These are phyloP conservation scores for Beauveria pseudobassiana DNA, from an alignment of 2,329 filamentous ascomycete genomes.

Conservation along the genomic window DNA sequence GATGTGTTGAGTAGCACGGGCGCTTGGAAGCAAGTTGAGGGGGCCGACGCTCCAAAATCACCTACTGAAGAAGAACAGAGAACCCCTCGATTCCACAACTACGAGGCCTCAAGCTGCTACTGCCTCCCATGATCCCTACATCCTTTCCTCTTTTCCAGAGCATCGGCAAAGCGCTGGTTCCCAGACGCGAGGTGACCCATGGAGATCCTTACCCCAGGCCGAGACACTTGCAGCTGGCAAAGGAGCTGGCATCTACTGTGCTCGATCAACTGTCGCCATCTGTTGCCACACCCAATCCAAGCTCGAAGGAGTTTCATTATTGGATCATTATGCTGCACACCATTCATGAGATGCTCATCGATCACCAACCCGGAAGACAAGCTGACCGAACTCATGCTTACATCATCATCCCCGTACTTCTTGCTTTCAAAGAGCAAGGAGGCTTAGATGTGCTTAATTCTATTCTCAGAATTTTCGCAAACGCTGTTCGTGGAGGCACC, in stretches of 20 bases:
- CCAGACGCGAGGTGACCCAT: constrained; percentile 51
- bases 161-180: constrained; percentile 72
- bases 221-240: constrained; percentile 48
- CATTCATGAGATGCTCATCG: constrained; percentile 71
- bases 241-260: constrained; percentile 63
- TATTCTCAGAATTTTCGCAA: constrained; percentile 60
- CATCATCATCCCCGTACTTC: constrained; percentile 67
- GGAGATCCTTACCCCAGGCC: constrained; percentile 53
- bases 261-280: constrained; percentile 56
- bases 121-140: constrained; percentile 70
- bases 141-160: constrained; percentile 83
- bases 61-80: constrained; percentile 36
- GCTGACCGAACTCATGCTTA: constrained; percentile 43
- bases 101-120: constrained; percentile 67
- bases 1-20: constrained; percentile 24
- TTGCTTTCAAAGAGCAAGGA: constrained; percentile 76
- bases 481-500: constrained; percentile 21
- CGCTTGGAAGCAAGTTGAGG: constrained; percentile 20
- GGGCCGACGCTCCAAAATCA: constrained; percentile 23
- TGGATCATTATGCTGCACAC: constrained; percentile 75
- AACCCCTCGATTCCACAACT: constrained; percentile 58
- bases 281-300: constrained; percentile 36
- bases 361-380: constrained; percentile 45
- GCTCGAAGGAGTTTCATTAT: constrained; percentile 64
- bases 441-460: constrained; percentile 68